These are phyloP conservation scores for Nicotiana knightiana DNA, from an alignment of 257 asterid genomes.

Conservation along the genomic window DNA sequence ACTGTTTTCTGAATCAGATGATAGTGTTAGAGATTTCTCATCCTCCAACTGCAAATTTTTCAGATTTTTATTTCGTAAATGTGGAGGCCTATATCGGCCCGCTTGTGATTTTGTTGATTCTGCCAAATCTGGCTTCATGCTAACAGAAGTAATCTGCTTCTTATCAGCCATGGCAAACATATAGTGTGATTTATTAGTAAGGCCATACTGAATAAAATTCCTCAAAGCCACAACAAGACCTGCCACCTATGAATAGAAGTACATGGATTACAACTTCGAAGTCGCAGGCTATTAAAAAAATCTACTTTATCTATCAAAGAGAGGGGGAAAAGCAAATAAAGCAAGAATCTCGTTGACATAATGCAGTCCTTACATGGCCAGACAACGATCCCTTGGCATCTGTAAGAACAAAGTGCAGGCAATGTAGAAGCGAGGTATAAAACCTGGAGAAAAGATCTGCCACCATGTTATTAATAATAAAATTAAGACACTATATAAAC, in stretches of 20 bases:
- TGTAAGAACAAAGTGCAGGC: conserved; percentile 74
- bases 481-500: conserved; percentile 3
- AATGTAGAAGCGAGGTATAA: conserved; percentile 69
- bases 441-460: conserved; percentile 49
- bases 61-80: conserved; percentile 55
- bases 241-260: conserved; percentile 49
- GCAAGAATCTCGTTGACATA: neutral
- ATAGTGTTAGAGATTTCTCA: conserved; percentile 33
- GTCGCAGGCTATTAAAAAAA: neutral
- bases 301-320: neutral
- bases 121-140: conserved; percentile 24
- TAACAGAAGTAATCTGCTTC: conserved; percentile 31
- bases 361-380: conserved; percentile 57
- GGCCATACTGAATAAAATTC: conserved; percentile 71
- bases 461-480: conserved; percentile 24
- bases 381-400: conserved; percentile 68
- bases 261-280: neutral
- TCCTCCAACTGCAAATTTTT: conserved; percentile 30
- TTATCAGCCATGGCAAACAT: conserved; percentile 32
- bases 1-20: conserved; percentile 92
- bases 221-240: conserved; percentile 73
- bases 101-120: conserved; percentile 39
- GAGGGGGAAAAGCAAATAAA: neutral
- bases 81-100: conserved; percentile 80
- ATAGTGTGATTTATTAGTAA: conserved; percentile 39